phyloP scores from a whole-genome alignment of 139 green algal species.

The Chlamydomonas asymmetrica region DNA sequence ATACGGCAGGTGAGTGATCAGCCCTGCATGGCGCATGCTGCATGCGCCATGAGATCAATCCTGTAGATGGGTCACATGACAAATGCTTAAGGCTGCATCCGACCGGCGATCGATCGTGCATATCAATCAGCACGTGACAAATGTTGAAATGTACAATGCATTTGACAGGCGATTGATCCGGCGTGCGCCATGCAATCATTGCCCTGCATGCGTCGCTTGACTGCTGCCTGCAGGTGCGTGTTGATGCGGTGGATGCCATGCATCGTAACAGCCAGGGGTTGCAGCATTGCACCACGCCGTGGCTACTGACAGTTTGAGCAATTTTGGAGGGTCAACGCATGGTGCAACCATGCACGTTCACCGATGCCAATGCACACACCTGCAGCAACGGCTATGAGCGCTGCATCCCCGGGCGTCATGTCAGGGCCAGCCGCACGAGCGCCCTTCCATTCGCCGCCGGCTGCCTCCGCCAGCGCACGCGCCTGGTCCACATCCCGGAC shows the following conservation, averaged over 20 bases:
- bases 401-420: constrained; percentile 50
- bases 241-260: background rate
- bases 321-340: background rate
- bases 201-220: background rate
- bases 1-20: too few relatives aligned
- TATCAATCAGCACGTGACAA: too few relatives aligned
- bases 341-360: background rate
- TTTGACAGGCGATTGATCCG: too few relatives aligned
- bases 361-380: constrained; percentile 34
- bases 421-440: constrained; percentile 46
- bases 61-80: too few relatives aligned
- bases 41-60: too few relatives aligned
- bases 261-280: background rate
- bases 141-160: too few relatives aligned
- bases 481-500: too few relatives aligned
- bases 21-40: too few relatives aligned
- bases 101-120: too few relatives aligned
- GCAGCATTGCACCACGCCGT: background rate
- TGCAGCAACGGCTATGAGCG: constrained; percentile 51
- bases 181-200: too few relatives aligned
- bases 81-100: too few relatives aligned
- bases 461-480: background rate
- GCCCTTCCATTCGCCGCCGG: constrained; percentile 21
- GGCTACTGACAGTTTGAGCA: background rate
- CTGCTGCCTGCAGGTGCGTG: background rate